Conservation (phyloP, 2,329 filamentous ascomycete genomes). For the Venturia pyrina region DNA sequence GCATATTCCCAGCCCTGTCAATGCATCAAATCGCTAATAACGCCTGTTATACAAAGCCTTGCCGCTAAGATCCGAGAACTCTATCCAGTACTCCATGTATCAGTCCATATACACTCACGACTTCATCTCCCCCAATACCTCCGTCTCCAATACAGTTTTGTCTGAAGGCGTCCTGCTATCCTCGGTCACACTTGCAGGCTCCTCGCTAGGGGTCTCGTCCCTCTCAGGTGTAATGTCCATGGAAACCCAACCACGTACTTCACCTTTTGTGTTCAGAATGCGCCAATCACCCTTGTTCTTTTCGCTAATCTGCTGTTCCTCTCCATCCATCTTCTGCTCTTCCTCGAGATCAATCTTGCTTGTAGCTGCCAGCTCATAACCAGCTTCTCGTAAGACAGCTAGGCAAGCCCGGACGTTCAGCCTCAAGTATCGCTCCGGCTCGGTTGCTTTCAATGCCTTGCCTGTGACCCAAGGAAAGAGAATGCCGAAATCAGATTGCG, state of each 20-base stretch:
- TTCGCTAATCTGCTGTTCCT: constrained; percentile 15
- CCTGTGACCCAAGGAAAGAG: constrained; percentile 61
- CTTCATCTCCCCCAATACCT: constrained; percentile 24
- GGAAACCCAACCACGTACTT: constrained; percentile 27
- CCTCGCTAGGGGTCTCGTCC: constrained; percentile 15
- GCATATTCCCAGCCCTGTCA: background rate
- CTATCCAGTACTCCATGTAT: background rate
- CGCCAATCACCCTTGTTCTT: constrained; percentile 20
- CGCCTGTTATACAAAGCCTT: background rate
- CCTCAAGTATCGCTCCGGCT: constrained; percentile 70
- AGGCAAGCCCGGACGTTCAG: constrained; percentile 75
- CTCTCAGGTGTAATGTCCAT: constrained; percentile 14
- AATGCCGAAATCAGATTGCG: constrained; percentile 73
- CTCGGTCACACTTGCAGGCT: constrained; percentile 26
- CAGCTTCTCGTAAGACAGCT: constrained; percentile 50
- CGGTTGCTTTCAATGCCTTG: constrained; percentile 43
- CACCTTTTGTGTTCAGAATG: constrained; percentile 22
- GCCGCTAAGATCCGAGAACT: background rate
- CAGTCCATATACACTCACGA: background rate
- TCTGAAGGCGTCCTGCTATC: constrained; percentile 15
- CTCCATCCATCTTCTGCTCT: constrained; percentile 14
- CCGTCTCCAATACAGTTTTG: constrained; percentile 25
- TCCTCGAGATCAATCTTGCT: constrained; percentile 29
- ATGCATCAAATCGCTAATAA: background rate
- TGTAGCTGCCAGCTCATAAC: constrained; percentile 31